Percentiles rank a stretch among this genome's conserved stretches.
phyloP scores from a whole-genome alignment of 176 grass and related monocot species.

The Ananas comosus region DNA sequence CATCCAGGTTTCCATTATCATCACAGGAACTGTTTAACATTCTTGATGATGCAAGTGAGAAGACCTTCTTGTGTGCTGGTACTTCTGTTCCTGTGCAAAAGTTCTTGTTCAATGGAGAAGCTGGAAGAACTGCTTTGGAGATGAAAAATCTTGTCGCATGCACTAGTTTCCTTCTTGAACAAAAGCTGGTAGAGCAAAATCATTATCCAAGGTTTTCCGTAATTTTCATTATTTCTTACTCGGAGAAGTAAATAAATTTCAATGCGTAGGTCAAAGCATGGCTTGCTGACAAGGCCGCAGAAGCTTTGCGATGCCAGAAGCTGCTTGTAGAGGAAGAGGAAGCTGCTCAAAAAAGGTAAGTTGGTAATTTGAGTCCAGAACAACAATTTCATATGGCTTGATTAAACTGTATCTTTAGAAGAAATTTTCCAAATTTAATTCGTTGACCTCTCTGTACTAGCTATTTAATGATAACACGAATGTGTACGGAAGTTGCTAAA shows the following conservation, averaged over 20 bases:
- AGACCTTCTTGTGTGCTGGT: constrained; percentile 73
- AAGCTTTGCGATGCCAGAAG: constrained; percentile 82
- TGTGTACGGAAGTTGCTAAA: no score
- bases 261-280: constrained; percentile 66
- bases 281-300: constrained; percentile 68
- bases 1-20: constrained; percentile 40
- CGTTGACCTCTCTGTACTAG: no score
- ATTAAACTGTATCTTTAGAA: constrained; percentile 17
- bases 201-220: constrained; percentile 3
- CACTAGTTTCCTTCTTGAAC: constrained; percentile 71
- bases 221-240: constrained; percentile 5
- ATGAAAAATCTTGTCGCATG: constrained; percentile 81
- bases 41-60: constrained; percentile 86
- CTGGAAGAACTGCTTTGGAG: constrained; percentile 57
- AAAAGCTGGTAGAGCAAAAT: constrained; percentile 56
- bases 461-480: no score
- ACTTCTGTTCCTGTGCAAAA: constrained; percentile 49
- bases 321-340: constrained; percentile 95
- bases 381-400: neutral
- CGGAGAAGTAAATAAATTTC: neutral
- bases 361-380: neutral
- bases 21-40: constrained; percentile 66
- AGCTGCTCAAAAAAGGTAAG: constrained; percentile 84
- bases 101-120: constrained; percentile 76
- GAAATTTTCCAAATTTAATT: neutral